These are phyloP conservation scores for Narthecium ossifragum DNA, from an alignment of 106 monocot species.

Conservation along the genomic window DNA sequence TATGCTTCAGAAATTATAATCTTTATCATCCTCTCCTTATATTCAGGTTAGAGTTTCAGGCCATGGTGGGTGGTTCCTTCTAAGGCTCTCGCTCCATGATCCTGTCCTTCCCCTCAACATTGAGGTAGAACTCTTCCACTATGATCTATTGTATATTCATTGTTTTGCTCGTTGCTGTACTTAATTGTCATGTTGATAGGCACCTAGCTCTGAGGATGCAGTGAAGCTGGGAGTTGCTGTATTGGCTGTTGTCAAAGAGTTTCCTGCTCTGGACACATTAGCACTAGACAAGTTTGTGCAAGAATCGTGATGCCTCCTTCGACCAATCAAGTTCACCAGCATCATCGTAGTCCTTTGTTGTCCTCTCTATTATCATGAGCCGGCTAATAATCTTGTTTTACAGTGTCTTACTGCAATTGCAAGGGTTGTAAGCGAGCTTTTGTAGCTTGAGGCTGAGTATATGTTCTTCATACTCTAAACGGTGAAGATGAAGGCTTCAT, in stretches of 20 bases:
- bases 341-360: no score
- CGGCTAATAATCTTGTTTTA: not conserved
- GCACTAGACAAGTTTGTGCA: constrained; percentile 57
- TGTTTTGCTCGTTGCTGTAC: not conserved
- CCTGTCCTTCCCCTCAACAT: constrained; percentile 97
- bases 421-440: not conserved
- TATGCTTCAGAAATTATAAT: no score
- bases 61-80: constrained; percentile 93
- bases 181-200: constrained; percentile 26
- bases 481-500: no score
- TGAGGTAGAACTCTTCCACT: constrained; percentile 39
- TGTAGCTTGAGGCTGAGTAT: no score
- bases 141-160: not conserved
- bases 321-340: no score
- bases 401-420: not conserved
- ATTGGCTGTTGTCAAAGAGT: constrained; percentile 52
- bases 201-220: constrained; percentile 76
- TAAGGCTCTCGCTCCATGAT: constrained; percentile 92
- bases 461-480: no score
- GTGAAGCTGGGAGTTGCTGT: constrained; percentile 67
- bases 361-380: no score
- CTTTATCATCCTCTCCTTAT: no score
- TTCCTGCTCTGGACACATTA: constrained; percentile 72
- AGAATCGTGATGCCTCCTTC: constrained; percentile 15
- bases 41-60: constrained; percentile 85